These are phyloP conservation scores for Botryobasidium botryosum DNA, from an alignment of 768 basidiomycete species.

Conservation along the genomic window DNA sequence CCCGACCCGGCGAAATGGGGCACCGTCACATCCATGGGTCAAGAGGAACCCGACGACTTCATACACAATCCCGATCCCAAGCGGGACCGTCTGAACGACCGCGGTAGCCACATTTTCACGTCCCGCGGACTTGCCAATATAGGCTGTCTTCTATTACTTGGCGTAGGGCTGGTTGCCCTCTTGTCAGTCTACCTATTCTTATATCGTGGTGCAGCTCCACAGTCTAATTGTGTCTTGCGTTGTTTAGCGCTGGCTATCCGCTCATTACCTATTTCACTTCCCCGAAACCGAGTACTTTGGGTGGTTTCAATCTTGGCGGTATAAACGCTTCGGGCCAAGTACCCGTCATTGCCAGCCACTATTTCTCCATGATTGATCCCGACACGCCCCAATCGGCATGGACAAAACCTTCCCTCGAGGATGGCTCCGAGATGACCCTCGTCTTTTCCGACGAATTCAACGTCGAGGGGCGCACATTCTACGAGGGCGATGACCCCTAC, in stretches of 20 bases:
- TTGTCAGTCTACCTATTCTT: conserved; percentile 12
- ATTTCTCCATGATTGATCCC: conserved; percentile 43
- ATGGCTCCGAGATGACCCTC: conserved; percentile 7
- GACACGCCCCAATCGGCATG: conserved; percentile 48
- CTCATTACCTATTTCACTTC: conserved; percentile 4
- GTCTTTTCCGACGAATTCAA: conserved; percentile 27
- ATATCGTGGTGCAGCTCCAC: neutral
- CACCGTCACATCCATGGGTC: conserved; percentile 10
- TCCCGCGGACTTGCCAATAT: conserved; percentile 21
- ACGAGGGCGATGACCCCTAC: conserved; percentile 74
- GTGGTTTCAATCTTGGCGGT: conserved; percentile 63
- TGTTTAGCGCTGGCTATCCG: conserved; percentile 5
- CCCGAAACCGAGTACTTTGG: neutral
- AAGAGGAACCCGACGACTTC: conserved; percentile 9
- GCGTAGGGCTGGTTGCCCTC: conserved; percentile 16
- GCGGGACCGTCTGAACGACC: conserved; percentile 16
- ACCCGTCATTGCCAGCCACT: too few species aligned
- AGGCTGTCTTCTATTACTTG: conserved; percentile 21
- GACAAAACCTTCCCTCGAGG: conserved; percentile 35
- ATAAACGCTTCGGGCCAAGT: conserved; percentile 7
- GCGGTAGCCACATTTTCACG: conserved; percentile 21
- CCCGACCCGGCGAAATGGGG: conserved; percentile 10
- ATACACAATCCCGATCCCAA: conserved; percentile 11
- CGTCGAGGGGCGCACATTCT: conserved; percentile 19
- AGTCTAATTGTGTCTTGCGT: too few species aligned